Evolutionary conservation across 2,329 filamentous ascomycete genomes (phyloP), one percentile per base, ranked within the genome.

Genomic region (Metarhizium brunneum): DNA sequence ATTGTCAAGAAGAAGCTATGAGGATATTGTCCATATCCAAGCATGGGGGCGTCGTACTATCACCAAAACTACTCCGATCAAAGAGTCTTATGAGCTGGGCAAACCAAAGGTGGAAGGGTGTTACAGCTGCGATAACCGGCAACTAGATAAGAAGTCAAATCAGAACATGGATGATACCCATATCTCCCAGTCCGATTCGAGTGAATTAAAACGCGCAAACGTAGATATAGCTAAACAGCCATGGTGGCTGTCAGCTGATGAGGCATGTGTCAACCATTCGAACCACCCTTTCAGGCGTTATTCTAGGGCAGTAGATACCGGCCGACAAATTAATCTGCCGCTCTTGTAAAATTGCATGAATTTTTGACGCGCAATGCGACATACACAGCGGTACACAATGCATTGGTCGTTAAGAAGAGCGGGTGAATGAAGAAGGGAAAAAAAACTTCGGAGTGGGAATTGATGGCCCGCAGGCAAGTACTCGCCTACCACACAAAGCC

Each of bases 271-370:
- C 85, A 81, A 84, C 84, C 84, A 84, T 86, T 88, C 87, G 87
- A 90, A 86, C 87, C 78, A 84, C 86, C 84, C 84, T 83, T 82
- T 89, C 87, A 90, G 77, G 77, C 70, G 72, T 73, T 73, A 85
- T 82, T 90, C 86, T 80, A 88, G 85, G 85, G 86, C 84, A 88
- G 87, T 85, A 90, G 87, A 90, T 90, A 90, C 87, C 85, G 85
- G 85, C 83, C 78, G 86, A 82, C 71, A 67, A 64, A 64, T 82
- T 71, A 63, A 73, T 88, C 83, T 88, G 70, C 79, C 84, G 81
- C 84, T 78, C 80, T 76, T 73, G 73, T 69, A 59, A 63, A 53
- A 56, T 48, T 54, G 70, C 71, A 70, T 54, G 54, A 56, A 58
- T 56, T 50, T 11, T 56, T 40, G 40, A 71, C 65, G 69, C 72